Evolutionary conservation across 208 protist genomes (phyloP).

Genomic region (Lotmaria passim): DNA sequence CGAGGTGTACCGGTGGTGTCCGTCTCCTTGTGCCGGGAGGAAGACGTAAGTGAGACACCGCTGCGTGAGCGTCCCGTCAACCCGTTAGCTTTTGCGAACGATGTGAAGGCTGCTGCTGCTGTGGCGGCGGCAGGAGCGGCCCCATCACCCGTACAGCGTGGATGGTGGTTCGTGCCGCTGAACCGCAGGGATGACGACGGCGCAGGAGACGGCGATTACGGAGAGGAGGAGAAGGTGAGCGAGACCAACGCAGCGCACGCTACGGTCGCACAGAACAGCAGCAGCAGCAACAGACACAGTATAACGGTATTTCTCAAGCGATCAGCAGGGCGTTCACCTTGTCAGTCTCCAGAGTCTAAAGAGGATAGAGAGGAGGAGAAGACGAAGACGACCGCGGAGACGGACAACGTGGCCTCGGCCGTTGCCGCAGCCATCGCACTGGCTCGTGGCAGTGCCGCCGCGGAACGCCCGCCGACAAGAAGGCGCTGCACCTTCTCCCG

Average conservation of each 20-base stretch:
- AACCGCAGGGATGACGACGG: too few relatives aligned
- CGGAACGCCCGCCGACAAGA: not conserved
- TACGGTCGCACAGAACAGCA: not conserved
- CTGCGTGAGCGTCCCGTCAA: constrained; percentile 10
- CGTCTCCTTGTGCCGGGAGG: constrained; percentile 8
- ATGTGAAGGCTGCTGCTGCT: not conserved
- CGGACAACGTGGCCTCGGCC: constrained; percentile 5
- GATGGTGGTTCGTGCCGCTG: constrained; percentile 17
- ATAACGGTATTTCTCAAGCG: not conserved
- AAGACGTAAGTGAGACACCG: not conserved
- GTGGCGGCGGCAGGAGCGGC: not conserved
- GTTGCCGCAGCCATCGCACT: constrained; percentile 12
- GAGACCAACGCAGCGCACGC: not conserved
- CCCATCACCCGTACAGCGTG: not conserved
- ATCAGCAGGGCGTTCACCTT: not conserved
- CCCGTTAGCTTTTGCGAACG: not conserved
- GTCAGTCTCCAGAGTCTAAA: too few relatives aligned
- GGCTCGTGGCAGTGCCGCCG: not conserved
- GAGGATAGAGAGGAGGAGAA: too few relatives aligned
- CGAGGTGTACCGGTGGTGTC: constrained; percentile 9
- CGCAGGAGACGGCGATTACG: not conserved
- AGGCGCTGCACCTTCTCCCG: not conserved
- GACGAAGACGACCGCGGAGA: not conserved
- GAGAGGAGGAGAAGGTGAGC: not conserved
- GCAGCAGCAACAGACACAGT: not conserved